A percentile compares a stretch with the other conserved stretches of the same genome.
Conservation (phyloP, 495 filamentous ascomycete genomes). For the Xylaria sp. region DNA sequence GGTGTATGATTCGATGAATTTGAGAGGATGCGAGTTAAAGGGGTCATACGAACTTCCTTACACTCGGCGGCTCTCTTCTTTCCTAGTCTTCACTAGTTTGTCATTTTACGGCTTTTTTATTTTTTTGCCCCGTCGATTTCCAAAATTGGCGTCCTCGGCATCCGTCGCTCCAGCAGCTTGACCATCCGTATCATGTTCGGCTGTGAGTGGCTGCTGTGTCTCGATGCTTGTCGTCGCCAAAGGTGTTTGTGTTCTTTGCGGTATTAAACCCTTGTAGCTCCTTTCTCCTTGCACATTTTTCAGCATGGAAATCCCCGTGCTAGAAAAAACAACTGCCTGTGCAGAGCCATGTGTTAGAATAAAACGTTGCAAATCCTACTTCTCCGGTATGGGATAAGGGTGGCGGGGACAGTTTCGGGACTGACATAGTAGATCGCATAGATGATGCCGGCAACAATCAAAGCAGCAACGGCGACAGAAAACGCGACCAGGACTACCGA, state of each 20-base stretch:
- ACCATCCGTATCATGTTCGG: not conserved
- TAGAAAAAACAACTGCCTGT: not conserved
- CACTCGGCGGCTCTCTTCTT: not conserved
- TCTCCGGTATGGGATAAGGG: not conserved
- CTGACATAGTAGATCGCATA: conserved; percentile 18
- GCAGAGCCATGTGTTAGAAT: not conserved
- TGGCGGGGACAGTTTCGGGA: not conserved
- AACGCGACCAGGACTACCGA: conserved; percentile 11
- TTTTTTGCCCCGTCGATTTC: not conserved
- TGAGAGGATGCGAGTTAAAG: not conserved
- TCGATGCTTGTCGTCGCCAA: not conserved
- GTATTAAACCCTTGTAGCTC: not conserved
- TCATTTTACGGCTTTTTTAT: not conserved
- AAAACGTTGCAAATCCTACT: not conserved
- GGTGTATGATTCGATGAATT: not conserved
- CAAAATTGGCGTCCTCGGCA: not conserved
- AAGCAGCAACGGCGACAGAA: not conserved
- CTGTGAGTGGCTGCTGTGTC: not conserved
- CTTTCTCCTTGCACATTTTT: not conserved
- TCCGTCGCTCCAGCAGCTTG: not conserved
- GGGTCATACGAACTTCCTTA: not conserved
- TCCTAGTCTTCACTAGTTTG: not conserved
- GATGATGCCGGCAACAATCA: conserved; percentile 15
- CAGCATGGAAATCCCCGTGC: not conserved
- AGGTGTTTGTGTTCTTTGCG: not conserved